These are phyloP conservation scores for Pseudomicrostroma phylloplanum DNA, from an alignment of 1,284 basidiomycete species.

Conservation along the genomic window DNA sequence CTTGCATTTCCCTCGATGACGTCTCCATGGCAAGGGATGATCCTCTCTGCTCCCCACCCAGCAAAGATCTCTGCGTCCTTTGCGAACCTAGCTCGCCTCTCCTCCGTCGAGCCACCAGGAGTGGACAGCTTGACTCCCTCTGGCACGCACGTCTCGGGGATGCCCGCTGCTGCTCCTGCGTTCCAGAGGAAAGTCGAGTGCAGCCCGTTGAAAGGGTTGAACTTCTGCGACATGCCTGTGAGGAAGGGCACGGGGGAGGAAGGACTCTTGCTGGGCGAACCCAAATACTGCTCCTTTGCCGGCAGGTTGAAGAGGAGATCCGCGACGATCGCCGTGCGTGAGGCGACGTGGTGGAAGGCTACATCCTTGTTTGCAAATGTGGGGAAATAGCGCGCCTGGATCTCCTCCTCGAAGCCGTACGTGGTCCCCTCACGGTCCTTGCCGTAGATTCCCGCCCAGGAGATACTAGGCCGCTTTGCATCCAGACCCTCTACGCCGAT, in stretches of 20 bases:
- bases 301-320: constrained; percentile 89
- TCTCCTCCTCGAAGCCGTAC: constrained; percentile 39
- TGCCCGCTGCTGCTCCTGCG: constrained; percentile 19
- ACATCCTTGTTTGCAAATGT: constrained; percentile 80
- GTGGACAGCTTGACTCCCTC: not conserved
- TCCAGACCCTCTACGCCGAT: constrained; percentile 53
- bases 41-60: constrained; percentile 76
- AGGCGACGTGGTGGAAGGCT: constrained; percentile 68
- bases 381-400: constrained; percentile 60
- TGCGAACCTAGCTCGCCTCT: constrained; percentile 32
- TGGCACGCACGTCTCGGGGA: constrained; percentile 17
- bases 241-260: constrained; percentile 36
- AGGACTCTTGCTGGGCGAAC: constrained; percentile 21
- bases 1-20: constrained; percentile 72
- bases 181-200: constrained; percentile 30
- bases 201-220: constrained; percentile 19
- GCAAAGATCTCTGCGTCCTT: constrained; percentile 63
- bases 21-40: constrained; percentile 90
- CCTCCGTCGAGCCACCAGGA: constrained; percentile 48
- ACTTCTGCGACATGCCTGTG: constrained; percentile 10
- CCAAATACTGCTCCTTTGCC: constrained; percentile 64
- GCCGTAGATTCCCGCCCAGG: constrained; percentile 50
- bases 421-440: constrained; percentile 18
- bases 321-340: constrained; percentile 66
- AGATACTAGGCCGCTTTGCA: constrained; percentile 52